Evolutionary conservation across 2,329 filamentous ascomycete species (phyloP), one percentile per base, ranked within the genome.

Genomic region (Chalara sp.): DNA sequence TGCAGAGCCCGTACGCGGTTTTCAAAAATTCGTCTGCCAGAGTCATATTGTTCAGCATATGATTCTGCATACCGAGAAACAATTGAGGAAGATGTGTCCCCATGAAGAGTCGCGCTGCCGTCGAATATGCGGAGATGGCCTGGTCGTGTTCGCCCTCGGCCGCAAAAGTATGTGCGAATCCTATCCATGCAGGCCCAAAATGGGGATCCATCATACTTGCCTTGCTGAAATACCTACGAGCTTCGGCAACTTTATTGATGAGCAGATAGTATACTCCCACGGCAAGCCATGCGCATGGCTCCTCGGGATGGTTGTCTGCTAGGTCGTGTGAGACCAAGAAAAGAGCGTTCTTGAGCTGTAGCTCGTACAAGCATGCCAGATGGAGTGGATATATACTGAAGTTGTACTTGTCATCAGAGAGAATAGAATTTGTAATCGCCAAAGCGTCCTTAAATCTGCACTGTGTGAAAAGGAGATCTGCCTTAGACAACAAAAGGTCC

Each of bases 111-210:
- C 93, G 80, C 2, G 92, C 92, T 1, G 93, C 93, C 1, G 93
- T 99, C 32, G 89, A 95, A 71, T 99, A 99, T 0, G 95, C 93
- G 6, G 91, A 95, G 56, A 99, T 96, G 45, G 93, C 93, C 70
- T 99, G 93, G 67, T 99, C 93, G 67, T 97, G 91, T 68, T 99
- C 93, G 48, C 93, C 93, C 67, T 99, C 93, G 8, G 90, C 91
- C 1, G 93, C 93, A 66, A 99, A 99, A 0, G 93, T 99, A 67
- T 99, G 95, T 1, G 93, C 93, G 65, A 99, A 99, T 1, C 95
- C 93, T 57, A 99, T 97, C 93, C 93, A 99, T 3, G 93, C 93
- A 1, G 93, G 89, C 0, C 92, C 92, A 62, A 96, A 99, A 70
- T 97, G 92, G 6, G 92, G 88, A 64, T 99, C 91, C 84, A 99